Evolutionary conservation across 371 early-diverging fungal species (phyloP).

Genomic region (Catenaria anguillulae): DNA sequence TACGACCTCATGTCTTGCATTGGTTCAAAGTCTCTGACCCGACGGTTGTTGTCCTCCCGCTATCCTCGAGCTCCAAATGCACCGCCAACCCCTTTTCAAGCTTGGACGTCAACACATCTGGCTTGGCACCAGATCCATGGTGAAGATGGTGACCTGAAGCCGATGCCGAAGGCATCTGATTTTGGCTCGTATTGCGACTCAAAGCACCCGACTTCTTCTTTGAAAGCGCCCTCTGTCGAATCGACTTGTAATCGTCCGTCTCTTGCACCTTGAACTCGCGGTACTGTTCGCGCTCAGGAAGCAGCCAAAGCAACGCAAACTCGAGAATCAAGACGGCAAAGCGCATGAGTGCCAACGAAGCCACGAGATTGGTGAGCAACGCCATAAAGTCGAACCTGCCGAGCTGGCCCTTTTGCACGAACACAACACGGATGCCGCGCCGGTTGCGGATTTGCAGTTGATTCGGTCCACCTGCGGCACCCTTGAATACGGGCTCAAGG

Average conservation of each 20-base stretch:
- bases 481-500: neutral
- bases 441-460: constrained; percentile 25
- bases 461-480: neutral
- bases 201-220: no score
- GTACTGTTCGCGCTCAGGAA: constrained; percentile 28
- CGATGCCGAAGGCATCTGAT: no score
- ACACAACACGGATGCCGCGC: constrained; percentile 32
- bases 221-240: no score
- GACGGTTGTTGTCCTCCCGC: no score
- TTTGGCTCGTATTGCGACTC: no score
- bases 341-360: constrained; percentile 32
- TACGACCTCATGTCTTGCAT: no score
- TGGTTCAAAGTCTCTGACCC: no score
- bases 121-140: no score
- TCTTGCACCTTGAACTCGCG: constrained; percentile 25
- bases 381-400: constrained; percentile 34
- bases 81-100: no score
- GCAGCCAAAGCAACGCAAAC: constrained; percentile 28
- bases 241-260: constrained; percentile 22
- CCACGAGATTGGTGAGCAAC: constrained; percentile 32
- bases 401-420: constrained; percentile 32
- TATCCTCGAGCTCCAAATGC: no score
- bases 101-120: no score
- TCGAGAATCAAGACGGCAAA: constrained; percentile 35
- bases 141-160: no score